phyloP scores from a whole-genome alignment of 495 filamentous ascomycete species.

The Evernia prunastri region DNA sequence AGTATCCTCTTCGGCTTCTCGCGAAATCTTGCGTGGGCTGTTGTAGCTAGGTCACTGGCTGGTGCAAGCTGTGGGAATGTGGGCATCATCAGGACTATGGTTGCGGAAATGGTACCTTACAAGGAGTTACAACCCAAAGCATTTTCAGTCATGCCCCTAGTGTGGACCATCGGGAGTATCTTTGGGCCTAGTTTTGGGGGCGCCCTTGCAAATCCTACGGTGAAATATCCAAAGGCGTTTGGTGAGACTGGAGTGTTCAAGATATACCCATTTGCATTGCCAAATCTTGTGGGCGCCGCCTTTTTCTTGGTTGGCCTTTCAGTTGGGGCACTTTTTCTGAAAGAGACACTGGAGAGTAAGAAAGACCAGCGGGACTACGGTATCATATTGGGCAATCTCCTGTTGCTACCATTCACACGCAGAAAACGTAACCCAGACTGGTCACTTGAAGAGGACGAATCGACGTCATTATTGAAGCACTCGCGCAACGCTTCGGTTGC shows the following conservation, averaged over 20 bases:
- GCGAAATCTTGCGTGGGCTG: slow-evolving; percentile 61
- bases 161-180: slow-evolving; percentile 76
- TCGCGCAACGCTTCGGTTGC: slow-evolving; percentile 14
- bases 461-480: slow-evolving; percentile 23
- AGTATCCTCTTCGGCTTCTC: slow-evolving; percentile 75
- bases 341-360: slow-evolving; percentile 67
- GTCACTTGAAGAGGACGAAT: slow-evolving; percentile 38
- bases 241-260: slow-evolving; percentile 59
- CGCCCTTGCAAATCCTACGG: slow-evolving; percentile 68
- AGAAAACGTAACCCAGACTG: slow-evolving; percentile 24
- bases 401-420: slow-evolving; percentile 32
- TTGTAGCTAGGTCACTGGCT: slow-evolving; percentile 58
- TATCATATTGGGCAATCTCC: slow-evolving; percentile 51
- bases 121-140: slow-evolving; percentile 74
- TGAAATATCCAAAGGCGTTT: slow-evolving; percentile 62
- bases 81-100: slow-evolving; percentile 74
- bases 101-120: slow-evolving; percentile 75
- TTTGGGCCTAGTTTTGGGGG: slow-evolving; percentile 87
- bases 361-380: slow-evolving; percentile 62
- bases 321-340: slow-evolving; percentile 65
- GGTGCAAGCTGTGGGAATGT: slow-evolving; percentile 74
- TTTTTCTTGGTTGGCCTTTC: slow-evolving; percentile 69
- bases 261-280: slow-evolving; percentile 71
- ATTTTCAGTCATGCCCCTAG: slow-evolving; percentile 76
- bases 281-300: slow-evolving; percentile 66